Evolutionary conservation across 1,284 basidiomycete species (phyloP).

Genomic region (Lentinus polychrous): DNA sequence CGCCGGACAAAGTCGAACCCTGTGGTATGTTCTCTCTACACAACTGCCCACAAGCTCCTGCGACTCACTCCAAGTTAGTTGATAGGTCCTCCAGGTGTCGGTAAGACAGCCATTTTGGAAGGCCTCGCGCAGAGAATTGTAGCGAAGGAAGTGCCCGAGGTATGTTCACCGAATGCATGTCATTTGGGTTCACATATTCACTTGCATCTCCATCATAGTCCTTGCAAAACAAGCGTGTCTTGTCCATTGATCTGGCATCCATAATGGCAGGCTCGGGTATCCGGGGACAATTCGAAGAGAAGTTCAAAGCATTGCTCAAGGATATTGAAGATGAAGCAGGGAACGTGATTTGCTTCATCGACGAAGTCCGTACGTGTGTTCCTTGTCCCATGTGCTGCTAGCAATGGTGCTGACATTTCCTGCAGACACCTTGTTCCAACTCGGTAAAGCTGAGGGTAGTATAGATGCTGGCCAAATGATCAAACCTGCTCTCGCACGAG

Average conservation of each 20-base stretch:
- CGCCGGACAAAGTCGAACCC: conserved; percentile 85
- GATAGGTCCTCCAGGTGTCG: conserved; percentile 78
- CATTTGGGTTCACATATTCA: background rate
- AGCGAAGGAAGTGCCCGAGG: conserved; percentile 88
- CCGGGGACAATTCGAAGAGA: conserved; percentile 88
- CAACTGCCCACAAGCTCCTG: background rate
- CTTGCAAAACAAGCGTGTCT: conserved; percentile 74
- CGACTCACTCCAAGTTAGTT: conserved; percentile 34
- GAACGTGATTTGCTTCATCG: conserved; percentile 84
- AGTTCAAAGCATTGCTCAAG: conserved; percentile 79
- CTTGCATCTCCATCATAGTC: conserved; percentile 39
- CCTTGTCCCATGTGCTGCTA: background rate
- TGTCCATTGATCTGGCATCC: conserved; percentile 76
- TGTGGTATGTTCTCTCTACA: conserved; percentile 43
- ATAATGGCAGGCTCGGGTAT: conserved; percentile 86
- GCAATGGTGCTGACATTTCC: conserved; percentile 5
- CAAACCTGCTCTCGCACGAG: conserved; percentile 81
- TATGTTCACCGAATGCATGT: conserved; percentile 24
- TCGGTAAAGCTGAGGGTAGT: conserved; percentile 88
- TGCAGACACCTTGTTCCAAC: conserved; percentile 71
- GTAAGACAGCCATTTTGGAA: conserved; percentile 91
- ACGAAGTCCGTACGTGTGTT: conserved; percentile 73
- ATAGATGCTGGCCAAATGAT: conserved; percentile 92
- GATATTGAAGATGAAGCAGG: conserved; percentile 83
- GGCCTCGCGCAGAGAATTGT: conserved; percentile 87